These are phyloP conservation scores for Talaromyces piceae DNA, from an alignment of 2,329 filamentous ascomycete genomes.

Conservation along the genomic window DNA sequence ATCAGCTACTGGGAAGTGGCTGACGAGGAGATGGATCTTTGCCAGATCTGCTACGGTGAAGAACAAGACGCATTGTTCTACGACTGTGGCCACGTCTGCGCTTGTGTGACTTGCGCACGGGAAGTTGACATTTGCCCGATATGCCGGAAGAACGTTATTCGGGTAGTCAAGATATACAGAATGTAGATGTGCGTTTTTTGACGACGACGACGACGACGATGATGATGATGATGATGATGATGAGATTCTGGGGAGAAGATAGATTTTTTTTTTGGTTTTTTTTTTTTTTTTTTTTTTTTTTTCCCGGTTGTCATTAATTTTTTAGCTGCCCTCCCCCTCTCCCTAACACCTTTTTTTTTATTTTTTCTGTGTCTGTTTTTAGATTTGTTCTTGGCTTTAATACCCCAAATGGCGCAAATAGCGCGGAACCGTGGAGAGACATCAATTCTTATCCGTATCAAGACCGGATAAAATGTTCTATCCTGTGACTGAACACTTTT, in stretches of 20 bases:
- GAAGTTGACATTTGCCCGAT: constrained; percentile 55
- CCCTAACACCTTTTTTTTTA: too few species aligned
- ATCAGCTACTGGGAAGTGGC: constrained; percentile 56
- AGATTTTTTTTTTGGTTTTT: not conserved
- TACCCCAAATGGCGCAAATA: not conserved
- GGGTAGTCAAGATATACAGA: constrained; percentile 51
- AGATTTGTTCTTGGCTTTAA: constrained; percentile 3
- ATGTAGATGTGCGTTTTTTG: constrained; percentile 20
- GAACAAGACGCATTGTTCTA: constrained; percentile 55
- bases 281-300: not conserved
- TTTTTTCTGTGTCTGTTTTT: not conserved
- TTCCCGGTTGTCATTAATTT: too few species aligned
- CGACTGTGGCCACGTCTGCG: constrained; percentile 57
- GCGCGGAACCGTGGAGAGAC: not conserved
- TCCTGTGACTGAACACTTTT: too few species aligned
- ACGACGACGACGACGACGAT: too few species aligned
- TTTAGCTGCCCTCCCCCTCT: too few species aligned
- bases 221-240: too few species aligned
- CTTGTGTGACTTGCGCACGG: constrained; percentile 53
- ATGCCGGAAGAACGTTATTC: constrained; percentile 51
- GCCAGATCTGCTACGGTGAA: constrained; percentile 56
- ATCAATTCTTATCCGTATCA: too few species aligned
- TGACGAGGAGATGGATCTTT: constrained; percentile 52
- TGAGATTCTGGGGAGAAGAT: not conserved
- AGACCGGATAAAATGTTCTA: too few species aligned